phyloP scores from a whole-genome alignment of 306 rosid species.

The Canavalia ensiformis region DNA sequence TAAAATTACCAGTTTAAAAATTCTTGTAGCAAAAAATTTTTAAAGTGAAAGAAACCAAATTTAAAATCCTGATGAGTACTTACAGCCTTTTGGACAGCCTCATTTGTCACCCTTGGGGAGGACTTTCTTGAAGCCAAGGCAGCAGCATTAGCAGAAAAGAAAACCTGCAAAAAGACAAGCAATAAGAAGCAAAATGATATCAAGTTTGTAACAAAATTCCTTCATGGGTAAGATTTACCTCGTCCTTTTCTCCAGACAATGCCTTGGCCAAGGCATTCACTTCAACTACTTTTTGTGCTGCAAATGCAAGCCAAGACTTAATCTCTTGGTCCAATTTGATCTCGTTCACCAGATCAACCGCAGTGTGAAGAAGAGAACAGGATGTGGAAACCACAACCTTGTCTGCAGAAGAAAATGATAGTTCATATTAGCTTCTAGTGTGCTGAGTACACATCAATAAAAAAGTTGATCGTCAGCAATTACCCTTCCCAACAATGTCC shows the following conservation, averaged over 20 bases:
- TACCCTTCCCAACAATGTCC: constrained; percentile 80
- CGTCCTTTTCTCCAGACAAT: constrained; percentile 71
- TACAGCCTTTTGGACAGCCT: constrained; percentile 86
- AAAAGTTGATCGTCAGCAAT: constrained; percentile 8
- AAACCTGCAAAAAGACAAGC: constrained; percentile 59
- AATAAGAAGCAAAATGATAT: constrained; percentile 39
- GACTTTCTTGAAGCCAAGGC: constrained; percentile 86
- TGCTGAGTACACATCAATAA: constrained; percentile 17
- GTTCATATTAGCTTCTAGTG: constrained; percentile 34
- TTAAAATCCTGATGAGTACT: constrained; percentile 46
- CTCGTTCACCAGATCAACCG: constrained; percentile 87
- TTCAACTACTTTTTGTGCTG: constrained; percentile 88
- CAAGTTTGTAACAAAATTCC: background rate
- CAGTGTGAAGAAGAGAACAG: constrained; percentile 93
- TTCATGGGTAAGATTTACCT: constrained; percentile 47
- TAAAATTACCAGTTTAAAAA: constrained; percentile 40
- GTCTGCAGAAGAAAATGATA: constrained; percentile 54
- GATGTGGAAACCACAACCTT: constrained; percentile 84
- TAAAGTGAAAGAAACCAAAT: constrained; percentile 9
- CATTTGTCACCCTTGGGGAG: constrained; percentile 83
- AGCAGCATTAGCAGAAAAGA: constrained; percentile 72
- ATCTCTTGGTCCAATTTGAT: constrained; percentile 78
- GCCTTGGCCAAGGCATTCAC: constrained; percentile 89
- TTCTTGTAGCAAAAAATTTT: background rate
- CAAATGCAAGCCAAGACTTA: constrained; percentile 91